A percentile compares a stretch with the other conserved stretches of the same genome.
Evolutionary conservation across 257 asterid species (phyloP).

Genomic region (Eustoma russellianum): DNA sequence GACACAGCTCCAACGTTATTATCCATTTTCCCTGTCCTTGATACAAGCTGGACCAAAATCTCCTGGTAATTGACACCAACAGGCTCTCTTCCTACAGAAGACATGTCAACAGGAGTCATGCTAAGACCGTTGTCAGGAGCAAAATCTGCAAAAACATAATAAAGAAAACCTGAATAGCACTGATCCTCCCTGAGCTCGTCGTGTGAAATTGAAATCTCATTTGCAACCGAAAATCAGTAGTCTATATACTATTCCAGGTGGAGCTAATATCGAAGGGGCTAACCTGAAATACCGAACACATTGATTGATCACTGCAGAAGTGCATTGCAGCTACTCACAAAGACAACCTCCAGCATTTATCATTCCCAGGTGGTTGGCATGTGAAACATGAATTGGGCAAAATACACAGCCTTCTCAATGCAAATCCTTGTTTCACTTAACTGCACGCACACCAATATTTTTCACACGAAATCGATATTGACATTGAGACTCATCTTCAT

Average conservation of each 20-base stretch:
- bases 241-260: slow-evolving; percentile 2
- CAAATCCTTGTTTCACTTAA: slow-evolving; percentile 31
- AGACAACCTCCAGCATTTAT: slow-evolving; percentile 6
- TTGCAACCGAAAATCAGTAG: background rate
- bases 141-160: too few species aligned
- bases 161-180: too few species aligned
- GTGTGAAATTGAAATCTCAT: background rate
- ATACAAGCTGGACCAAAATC: too few species aligned
- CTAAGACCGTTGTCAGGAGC: too few species aligned
- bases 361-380: slow-evolving; percentile 12
- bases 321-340: slow-evolving; percentile 5
- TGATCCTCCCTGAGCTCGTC: background rate
- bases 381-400: background rate
- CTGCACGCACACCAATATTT: slow-evolving; percentile 76
- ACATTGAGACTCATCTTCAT: slow-evolving; percentile 49
- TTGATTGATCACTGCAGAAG: background rate
- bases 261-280: background rate
- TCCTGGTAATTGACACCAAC: too few species aligned
- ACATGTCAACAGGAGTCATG: too few species aligned
- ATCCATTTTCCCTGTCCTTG: too few species aligned
- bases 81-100: too few species aligned
- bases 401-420: background rate
- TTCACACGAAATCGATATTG: slow-evolving; percentile 83
- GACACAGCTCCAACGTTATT: too few species aligned
- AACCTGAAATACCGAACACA: background rate